A percentile compares a stretch with the other conserved stretches of the same genome.
Evolutionary conservation across 768 basidiomycete genomes (phyloP).

Genomic region (Strobilomyces confusus): DNA sequence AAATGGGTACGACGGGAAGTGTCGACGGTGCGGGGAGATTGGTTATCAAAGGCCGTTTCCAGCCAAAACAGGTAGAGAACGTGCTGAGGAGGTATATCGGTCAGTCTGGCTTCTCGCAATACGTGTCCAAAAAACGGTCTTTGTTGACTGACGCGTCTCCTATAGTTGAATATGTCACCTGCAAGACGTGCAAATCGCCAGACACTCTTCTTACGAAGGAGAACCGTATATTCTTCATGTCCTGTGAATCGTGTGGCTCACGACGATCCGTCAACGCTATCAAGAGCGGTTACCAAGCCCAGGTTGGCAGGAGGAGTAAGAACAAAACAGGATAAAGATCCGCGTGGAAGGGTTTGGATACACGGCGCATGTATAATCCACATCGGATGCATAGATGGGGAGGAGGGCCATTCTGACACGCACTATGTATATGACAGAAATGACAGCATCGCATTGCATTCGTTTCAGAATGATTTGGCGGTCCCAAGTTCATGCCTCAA

Average conservation of each 20-base stretch:
- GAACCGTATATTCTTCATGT: conserved; percentile 98
- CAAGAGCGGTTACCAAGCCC: conserved; percentile 98
- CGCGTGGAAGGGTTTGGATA: conserved; percentile 29
- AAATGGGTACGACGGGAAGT: conserved; percentile 96
- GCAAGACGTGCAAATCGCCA: conserved; percentile 99
- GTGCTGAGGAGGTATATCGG: conserved; percentile 95
- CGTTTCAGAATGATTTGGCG: conserved; percentile 13
- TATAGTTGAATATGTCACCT: conserved; percentile 95
- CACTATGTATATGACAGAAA: conserved; percentile 8
- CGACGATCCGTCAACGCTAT: conserved; percentile 91
- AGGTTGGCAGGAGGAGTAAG: conserved; percentile 84
- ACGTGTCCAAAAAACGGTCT: not conserved
- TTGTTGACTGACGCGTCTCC: not conserved
- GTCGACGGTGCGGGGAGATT: conserved; percentile 90
- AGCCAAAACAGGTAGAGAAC: conserved; percentile 97
- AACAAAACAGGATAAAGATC: conserved; percentile 60
- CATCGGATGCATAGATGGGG: conserved; percentile 1
- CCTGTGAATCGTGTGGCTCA: conserved; percentile 88
- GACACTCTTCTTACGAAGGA: conserved; percentile 97
- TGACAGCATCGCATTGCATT: conserved; percentile 17
- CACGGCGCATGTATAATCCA: not conserved
- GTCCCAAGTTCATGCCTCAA: conserved; percentile 8
- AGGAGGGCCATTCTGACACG: not conserved
- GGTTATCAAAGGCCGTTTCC: conserved; percentile 97
- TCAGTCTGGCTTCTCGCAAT: conserved; percentile 36